Evolutionary conservation across 176 grass and related monocot genomes (phyloP).

Genomic region (Aegilops umbellulata): DNA sequence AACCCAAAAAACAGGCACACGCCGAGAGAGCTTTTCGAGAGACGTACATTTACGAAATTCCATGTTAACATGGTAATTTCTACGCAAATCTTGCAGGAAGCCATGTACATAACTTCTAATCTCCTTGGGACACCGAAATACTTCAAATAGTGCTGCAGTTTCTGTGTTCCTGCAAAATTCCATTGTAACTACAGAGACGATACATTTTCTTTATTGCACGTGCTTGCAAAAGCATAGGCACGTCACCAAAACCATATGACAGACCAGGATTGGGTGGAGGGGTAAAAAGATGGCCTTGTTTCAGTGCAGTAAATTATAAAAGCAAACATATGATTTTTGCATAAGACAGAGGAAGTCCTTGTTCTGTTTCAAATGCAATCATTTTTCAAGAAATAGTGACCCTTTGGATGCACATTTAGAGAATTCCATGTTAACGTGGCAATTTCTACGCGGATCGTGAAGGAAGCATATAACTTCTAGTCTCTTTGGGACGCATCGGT

Average conservation of each 20-base stretch:
- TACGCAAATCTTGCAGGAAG: background rate
- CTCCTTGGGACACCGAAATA: background rate
- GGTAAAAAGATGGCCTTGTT: background rate
- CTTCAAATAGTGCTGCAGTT: background rate
- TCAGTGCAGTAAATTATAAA: background rate
- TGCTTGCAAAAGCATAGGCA: background rate
- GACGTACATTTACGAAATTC: background rate
- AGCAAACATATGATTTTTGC: too few relatives aligned
- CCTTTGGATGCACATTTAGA: background rate
- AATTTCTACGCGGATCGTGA: background rate
- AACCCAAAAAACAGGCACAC: too few relatives aligned
- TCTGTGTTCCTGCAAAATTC: background rate
- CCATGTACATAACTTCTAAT: background rate
- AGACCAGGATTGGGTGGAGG: background rate
- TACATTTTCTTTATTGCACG: background rate
- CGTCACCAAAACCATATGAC: background rate
- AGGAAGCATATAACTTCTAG: background rate
- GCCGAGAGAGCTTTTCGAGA: background rate
- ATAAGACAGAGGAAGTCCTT: background rate
- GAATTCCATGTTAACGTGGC: background rate
- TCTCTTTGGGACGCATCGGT: background rate
- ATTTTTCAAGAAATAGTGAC: background rate
- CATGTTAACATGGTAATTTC: background rate
- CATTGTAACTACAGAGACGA: background rate
- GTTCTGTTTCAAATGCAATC: background rate